phyloP scores from a whole-genome alignment of 805 yeast genomes.

The Barnettozyma wickerhamii region DNA sequence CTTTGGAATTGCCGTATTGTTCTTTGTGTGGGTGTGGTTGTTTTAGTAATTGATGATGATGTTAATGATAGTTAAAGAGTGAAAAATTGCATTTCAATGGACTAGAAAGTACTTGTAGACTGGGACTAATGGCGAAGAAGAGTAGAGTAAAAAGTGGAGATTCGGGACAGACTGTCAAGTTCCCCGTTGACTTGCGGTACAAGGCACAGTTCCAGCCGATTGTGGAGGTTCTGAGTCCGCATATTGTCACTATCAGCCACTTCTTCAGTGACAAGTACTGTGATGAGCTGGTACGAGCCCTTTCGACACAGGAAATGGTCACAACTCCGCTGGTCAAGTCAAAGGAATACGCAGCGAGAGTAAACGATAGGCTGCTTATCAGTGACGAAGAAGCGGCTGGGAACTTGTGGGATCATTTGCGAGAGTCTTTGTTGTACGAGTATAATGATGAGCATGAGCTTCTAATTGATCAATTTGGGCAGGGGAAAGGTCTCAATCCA shows the following conservation, averaged over 20 bases:
- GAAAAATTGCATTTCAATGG: background rate
- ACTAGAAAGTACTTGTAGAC: background rate
- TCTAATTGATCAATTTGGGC: constrained; percentile 30
- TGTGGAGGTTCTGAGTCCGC: constrained; percentile 7
- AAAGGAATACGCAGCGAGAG: constrained; percentile 52
- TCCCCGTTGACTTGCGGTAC: constrained; percentile 8
- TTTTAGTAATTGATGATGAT: background rate
- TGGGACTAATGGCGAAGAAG: background rate
- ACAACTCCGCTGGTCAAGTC: constrained; percentile 47
- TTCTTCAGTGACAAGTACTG: constrained; percentile 15
- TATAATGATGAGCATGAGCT: constrained; percentile 27
- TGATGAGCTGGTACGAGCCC: constrained; percentile 6
- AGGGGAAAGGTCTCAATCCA: constrained; percentile 48
- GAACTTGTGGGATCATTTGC: constrained; percentile 41
- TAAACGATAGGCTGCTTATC: constrained; percentile 46
- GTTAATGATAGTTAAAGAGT: background rate
- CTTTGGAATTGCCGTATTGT: constrained; percentile 42
- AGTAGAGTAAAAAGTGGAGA: background rate
- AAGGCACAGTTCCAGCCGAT: constrained; percentile 4
- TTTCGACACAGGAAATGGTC: constrained; percentile 25
- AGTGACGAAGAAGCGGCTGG: constrained; percentile 35
- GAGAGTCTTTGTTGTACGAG: constrained; percentile 26
- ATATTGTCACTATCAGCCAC: constrained; percentile 18
- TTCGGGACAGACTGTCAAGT: background rate
- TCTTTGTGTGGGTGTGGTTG: constrained; percentile 48